Evolutionary conservation across 768 basidiomycete species (phyloP).

Genomic region (Tulasnella sp.): DNA sequence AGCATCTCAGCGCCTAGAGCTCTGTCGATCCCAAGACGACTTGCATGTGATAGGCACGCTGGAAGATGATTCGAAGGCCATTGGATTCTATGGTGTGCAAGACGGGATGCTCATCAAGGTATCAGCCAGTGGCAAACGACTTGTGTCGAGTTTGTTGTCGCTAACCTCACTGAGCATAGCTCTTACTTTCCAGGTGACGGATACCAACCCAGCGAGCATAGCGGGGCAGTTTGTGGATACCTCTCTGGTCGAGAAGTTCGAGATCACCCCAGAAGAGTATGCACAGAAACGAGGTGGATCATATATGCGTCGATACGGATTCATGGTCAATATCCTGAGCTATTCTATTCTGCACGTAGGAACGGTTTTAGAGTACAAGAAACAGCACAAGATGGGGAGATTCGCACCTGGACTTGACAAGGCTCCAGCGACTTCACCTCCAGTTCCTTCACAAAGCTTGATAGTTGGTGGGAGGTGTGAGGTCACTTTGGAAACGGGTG

Average conservation of each 20-base stretch:
- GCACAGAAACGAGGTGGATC: constrained; percentile 60
- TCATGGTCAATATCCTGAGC: neutral
- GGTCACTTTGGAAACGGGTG: constrained; percentile 41
- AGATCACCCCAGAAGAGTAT: constrained; percentile 73
- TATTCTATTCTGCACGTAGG: constrained; percentile 37
- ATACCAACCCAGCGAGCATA: constrained; percentile 66
- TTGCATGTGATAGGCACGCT: constrained; percentile 41
- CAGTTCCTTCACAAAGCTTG: constrained; percentile 35
- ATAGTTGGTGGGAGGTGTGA: constrained; percentile 69
- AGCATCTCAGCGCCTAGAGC: constrained; percentile 54
- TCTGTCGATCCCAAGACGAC: constrained; percentile 51
- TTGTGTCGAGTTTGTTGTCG: constrained; percentile 20
- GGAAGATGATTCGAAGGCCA: constrained; percentile 51
- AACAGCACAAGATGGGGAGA: constrained; percentile 75
- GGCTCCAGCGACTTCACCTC: constrained; percentile 24
- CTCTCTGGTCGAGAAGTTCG: constrained; percentile 85
- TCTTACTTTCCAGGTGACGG: constrained; percentile 42
- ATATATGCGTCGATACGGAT: neutral
- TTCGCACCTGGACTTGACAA: constrained; percentile 45
- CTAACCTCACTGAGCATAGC: neutral
- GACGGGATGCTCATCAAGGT: constrained; percentile 81
- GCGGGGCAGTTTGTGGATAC: constrained; percentile 81
- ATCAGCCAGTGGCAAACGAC: too few species aligned
- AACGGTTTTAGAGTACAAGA: constrained; percentile 82
- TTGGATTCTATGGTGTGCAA: constrained; percentile 64